Base-by-base conservation (phyloP, 805 yeast species). In the Yarrowia deformans region DNA sequence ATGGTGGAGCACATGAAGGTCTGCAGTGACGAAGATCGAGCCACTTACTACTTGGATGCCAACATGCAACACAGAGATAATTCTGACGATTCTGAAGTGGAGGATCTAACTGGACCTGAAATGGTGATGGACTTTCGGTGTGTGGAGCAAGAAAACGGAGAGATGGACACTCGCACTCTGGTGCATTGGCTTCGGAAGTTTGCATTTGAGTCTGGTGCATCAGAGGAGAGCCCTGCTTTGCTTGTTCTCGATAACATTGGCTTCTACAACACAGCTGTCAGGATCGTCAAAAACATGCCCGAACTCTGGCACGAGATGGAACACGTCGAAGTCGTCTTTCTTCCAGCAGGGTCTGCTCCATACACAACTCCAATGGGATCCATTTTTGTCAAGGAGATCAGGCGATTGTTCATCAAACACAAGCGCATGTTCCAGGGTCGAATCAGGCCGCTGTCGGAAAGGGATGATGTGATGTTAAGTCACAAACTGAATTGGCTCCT, bases 401-500 rank as follows among this genome's bases (percentile, higher is more conserved):
- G 50, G 2, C 50, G 50, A 9, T 16, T 46, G 50, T 46, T 46
- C 34, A 23, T 46, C 50, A 46, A 46, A 16, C 50, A 46, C 32
- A 46, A 46, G 32, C 32, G 50, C 10, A 46, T 46, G 50, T 46
- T 46, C 16, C 50, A 46, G 32, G 50, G 50, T 8, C 50, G 50
- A 4, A 19, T 46, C n/a, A 23, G 16, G 5, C 50, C 50, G 29
- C 50, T 46, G 1, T 12, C 50, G 3, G 50, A 46, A 18, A 13
- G 50, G 12, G n/a, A 6, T 13, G 50, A 46, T 12, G 16, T 46
- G 9, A 19, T 19, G 32, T 16, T 46, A 9, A 46, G 50, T 13
- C 50, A 46, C 16, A 46, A 46, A 16, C 50, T 46, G 16, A 46
- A 46, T 14, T 46, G 50, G 50, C 32, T 46, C 7, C 14, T 13